phyloP scores from a whole-genome alignment of 139 green algal species.

The Ostreobium quekettii region DNA sequence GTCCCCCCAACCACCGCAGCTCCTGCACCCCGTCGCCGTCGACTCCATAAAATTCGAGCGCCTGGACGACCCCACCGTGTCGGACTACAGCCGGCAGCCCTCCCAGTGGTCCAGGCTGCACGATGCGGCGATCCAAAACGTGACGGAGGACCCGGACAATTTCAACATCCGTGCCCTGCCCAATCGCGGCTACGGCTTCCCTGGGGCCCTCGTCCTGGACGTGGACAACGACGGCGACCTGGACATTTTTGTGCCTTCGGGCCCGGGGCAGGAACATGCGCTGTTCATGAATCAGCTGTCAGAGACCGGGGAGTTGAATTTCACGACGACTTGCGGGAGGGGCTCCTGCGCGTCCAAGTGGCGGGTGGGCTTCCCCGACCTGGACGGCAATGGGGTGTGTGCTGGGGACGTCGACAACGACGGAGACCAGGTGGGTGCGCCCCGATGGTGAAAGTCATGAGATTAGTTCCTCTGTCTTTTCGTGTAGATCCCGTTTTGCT shows the following conservation, averaged over 20 bases:
- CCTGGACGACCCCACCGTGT: background rate
- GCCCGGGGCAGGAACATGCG: background rate
- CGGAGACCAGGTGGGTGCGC: no score
- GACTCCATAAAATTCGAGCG: background rate
- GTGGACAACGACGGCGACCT: background rate
- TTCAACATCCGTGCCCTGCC: no score
- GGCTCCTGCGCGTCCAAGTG: background rate
- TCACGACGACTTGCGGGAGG: background rate
- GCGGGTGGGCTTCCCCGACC: background rate
- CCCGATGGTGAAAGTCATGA: no score
- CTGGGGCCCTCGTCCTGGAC: background rate
- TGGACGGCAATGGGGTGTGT: conserved; percentile 1
- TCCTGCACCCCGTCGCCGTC: no score
- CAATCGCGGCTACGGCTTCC: background rate
- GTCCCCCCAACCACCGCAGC: no score
- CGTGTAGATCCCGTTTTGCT: no score
- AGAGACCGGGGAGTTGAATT: background rate
- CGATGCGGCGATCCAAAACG: no score
- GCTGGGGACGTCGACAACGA: background rate
- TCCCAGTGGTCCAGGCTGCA: no score
- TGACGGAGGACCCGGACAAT: background rate
- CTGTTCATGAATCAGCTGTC: background rate
- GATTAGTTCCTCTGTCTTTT: no score
- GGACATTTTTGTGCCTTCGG: background rate
- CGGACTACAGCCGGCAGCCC: background rate